Evolutionary conservation across 2,329 filamentous ascomycete species (phyloP), one percentile per base, ranked within the genome.

Genomic region (Exophiala lecanii-corni): DNA sequence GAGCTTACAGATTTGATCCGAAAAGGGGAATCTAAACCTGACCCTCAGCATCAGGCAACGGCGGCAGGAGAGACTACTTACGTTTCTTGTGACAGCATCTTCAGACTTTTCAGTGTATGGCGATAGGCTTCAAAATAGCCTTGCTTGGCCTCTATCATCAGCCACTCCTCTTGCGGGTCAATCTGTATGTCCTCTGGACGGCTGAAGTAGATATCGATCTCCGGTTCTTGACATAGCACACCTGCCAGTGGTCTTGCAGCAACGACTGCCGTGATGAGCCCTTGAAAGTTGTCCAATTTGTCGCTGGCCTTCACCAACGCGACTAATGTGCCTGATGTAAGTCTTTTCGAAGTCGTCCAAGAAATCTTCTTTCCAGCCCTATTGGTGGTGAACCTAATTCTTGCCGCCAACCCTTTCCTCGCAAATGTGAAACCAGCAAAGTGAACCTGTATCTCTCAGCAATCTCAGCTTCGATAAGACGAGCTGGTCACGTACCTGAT

Each of bases 91-190:
- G 64, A 72, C 64, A 76, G 60, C 64, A 79, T 71, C 66, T 95
- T 87, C 2, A 95, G 64, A 0, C 84, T 82, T 10, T 77, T 68
- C 59, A 96, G 71, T 0, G 81, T 82, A 59, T 94, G 79, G 0
- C 86, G 75, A 26, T 78, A 73, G 0, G 85, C 79, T 61, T 96
- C 89, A 50, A 79, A 95, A 59, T 89, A 94, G 1, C 84, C 82
- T 0, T 64, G 63, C 2, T 81, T 75, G 1, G 84, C 75, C 58
- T 95, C 87, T 0, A 95, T 67, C 86, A 95, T 94, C 9, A 89
- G 63, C 61, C 81, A 82, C 54, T 84, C 79, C 23, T 75, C 62
- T 12, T 75, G 73, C 0, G 87, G 80, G 55, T 95, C 84, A 36
- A 94, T 70, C 15, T 78, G 69, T 0, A 81, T 68, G 17, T 89